Percentiles rank a stretch among this genome's conserved stretches.
phyloP scores from a whole-genome alignment of 805 yeast genomes.

The Wickerhamiella dianesei region DNA sequence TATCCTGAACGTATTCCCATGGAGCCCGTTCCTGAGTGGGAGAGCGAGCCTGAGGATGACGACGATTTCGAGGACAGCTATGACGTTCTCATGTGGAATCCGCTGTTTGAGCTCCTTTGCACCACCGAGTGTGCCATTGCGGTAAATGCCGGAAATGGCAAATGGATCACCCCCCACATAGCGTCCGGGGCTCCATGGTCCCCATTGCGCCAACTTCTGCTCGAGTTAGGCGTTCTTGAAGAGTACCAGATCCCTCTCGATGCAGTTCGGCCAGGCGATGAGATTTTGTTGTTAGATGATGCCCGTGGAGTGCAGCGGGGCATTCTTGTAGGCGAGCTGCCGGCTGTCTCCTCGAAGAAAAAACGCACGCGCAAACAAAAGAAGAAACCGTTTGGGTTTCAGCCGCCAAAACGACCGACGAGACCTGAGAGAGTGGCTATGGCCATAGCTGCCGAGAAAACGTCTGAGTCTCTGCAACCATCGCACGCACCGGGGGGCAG shows the following conservation, averaged over 20 bases:
- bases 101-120: slow-evolving; percentile 5
- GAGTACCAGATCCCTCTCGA: slow-evolving; percentile 3
- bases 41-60: background rate
- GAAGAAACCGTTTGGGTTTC: background rate
- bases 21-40: background rate
- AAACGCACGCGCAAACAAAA: background rate
- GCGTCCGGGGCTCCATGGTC: slow-evolving; percentile 4
- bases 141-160: slow-evolving; percentile 1
- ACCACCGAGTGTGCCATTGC: slow-evolving; percentile 8
- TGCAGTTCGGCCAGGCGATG: slow-evolving; percentile 3
- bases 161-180: slow-evolving; percentile 10
- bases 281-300: slow-evolving; percentile 4
- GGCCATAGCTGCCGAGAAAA: background rate
- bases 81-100: slow-evolving; percentile 7
- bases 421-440: background rate
- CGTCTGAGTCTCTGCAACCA: background rate
- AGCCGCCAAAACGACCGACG: background rate
- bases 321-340: background rate
- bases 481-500: background rate
- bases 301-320: slow-evolving; percentile 2
- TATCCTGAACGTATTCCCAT: too few relatives aligned
- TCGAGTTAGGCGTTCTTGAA: slow-evolving; percentile 1
- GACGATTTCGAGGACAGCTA: background rate
- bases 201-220: slow-evolving; percentile 8
- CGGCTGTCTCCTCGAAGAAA: background rate